A percentile compares a stretch with the other conserved stretches of the same genome.
Evolutionary conservation across 1,284 basidiomycete genomes (phyloP).

Genomic region (Moesziomyces sp.): DNA sequence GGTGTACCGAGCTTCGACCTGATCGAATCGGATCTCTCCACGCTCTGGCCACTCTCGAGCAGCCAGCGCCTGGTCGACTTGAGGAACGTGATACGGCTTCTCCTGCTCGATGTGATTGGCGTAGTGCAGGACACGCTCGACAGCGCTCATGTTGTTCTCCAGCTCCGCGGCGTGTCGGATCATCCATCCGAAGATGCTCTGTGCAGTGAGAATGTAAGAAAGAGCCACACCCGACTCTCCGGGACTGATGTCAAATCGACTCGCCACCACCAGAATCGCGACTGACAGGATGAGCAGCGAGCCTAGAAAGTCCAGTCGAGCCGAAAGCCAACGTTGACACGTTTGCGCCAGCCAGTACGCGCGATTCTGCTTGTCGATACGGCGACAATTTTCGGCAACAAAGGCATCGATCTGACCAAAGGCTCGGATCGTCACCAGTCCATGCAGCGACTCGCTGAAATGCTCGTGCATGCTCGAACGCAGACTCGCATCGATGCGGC

Average conservation of each 20-base stretch:
- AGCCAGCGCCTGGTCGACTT: slow-evolving; percentile 68
- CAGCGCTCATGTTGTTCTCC: slow-evolving; percentile 78
- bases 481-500: slow-evolving; percentile 34
- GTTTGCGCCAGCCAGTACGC: slow-evolving; percentile 52
- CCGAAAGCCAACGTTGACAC: slow-evolving; percentile 65
- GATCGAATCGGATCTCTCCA: slow-evolving; percentile 51
- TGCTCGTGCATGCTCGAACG: slow-evolving; percentile 49
- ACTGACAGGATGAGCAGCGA: slow-evolving; percentile 75
- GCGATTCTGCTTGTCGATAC: slow-evolving; percentile 41
- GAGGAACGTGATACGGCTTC: slow-evolving; percentile 8
- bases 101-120: slow-evolving; percentile 69
- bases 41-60: slow-evolving; percentile 56
- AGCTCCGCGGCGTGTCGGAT: slow-evolving; percentile 74
- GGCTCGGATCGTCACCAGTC: slow-evolving; percentile 36
- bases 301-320: slow-evolving; percentile 86
- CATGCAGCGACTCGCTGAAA: slow-evolving; percentile 44
- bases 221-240: slow-evolving; percentile 81
- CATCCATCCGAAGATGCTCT: slow-evolving; percentile 81
- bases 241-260: slow-evolving; percentile 79
- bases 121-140: slow-evolving; percentile 79
- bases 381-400: slow-evolving; percentile 24
- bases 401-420: slow-evolving; percentile 34
- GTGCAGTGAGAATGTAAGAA: slow-evolving; percentile 76
- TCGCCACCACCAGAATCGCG: slow-evolving; percentile 80
- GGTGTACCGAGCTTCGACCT: slow-evolving; percentile 75